Base-by-base conservation (phyloP, 2,329 filamentous ascomycete genomes). In the Cladophialophora carrionii region DNA sequence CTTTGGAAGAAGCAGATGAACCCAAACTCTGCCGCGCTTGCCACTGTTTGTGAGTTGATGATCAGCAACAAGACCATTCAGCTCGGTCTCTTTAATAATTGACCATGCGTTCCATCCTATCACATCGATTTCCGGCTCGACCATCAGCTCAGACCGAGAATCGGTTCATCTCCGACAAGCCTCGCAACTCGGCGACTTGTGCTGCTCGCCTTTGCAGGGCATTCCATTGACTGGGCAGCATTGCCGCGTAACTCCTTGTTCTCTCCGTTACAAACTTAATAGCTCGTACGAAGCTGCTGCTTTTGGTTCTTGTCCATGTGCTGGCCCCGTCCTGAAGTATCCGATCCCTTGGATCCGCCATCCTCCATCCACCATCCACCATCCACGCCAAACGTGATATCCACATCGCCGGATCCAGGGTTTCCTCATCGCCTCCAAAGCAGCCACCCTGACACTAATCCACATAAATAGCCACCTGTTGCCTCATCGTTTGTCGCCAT, bases 401-500 rank as follows among this genome's bases (percentile, higher is more conserved):
- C 37, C 37, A 43, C 37, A 43, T 43, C 5, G 37, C n/a, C n/a
- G 29, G 52, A 29, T 29, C 29, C 52, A 51, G 22, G 22, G 48
- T 51, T 51, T 24, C 22, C 22, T 26, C 52, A 32, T 54, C 29
- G 52, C 29, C 52, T 32, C 29, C 52, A 20, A n/a, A 20, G 17
- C 52, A 54, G 52, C 52, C 52, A 54, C 52, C 52, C 52, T 60
- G 59, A 26, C 59, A 54, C 57, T 60, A 52, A 46, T 60, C 46
- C 46, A 26, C 29, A 10, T 49, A 10, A 51, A 9, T 61, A 61
- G 52, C 43, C 52, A 37, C 26, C 37, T 55, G 51, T 51, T 55
- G 51, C 52, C 60, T 62, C 49, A 54, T 61, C 49, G 43, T 60
- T 41, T 32, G 46, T 52, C 34, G 26, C 52, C 34, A 41, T 29